phyloP scores from a whole-genome alignment of 352 stramenopile genomes.

The Globisporangium paddicum region DNA sequence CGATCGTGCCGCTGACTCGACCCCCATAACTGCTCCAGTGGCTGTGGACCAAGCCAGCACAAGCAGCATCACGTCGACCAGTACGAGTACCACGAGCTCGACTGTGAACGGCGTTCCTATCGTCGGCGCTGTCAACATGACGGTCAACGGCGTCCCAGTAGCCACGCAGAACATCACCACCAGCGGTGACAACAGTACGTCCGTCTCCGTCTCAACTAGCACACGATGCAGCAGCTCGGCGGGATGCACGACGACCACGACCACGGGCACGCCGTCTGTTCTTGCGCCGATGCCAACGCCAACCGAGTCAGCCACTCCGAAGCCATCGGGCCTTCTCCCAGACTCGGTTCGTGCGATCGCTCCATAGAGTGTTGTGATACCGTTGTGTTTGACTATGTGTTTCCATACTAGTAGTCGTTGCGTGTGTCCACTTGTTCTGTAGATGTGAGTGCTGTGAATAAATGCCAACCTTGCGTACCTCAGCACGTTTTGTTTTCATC shows the following conservation, averaged over 20 bases:
- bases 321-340: background rate
- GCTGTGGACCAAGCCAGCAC: background rate
- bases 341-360: background rate
- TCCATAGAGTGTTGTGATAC: background rate
- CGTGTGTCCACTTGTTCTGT: background rate
- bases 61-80: background rate
- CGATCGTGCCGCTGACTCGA: background rate
- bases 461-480: background rate
- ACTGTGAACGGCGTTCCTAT: background rate
- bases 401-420: background rate
- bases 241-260: background rate
- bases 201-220: background rate
- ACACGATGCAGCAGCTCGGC: background rate
- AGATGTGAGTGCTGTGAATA: background rate
- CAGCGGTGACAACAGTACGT: background rate
- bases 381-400: too few relatives aligned
- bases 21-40: background rate
- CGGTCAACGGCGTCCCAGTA: background rate
- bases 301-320: background rate
- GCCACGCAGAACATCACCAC: background rate
- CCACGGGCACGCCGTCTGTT: background rate
- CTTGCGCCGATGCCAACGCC: background rate
- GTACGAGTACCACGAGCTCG: background rate
- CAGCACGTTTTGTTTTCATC: too few relatives aligned
- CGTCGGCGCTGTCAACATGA: background rate